phyloP scores from a whole-genome alignment of 169 alveolate species.

The Plasmodium sp. region DNA sequence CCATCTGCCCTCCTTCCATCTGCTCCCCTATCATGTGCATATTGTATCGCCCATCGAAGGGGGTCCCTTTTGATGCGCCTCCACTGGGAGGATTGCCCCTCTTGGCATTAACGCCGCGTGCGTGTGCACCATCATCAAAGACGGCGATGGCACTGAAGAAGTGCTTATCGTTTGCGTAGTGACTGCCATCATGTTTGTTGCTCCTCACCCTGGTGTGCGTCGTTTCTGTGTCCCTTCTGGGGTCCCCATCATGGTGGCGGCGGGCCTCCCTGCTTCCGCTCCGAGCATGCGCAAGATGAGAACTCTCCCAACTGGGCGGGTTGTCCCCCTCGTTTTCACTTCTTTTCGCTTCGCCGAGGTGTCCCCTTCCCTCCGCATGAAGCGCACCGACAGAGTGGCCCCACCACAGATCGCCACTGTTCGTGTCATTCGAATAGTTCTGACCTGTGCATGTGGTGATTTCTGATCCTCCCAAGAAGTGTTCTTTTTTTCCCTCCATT shows the following conservation, averaged over 20 bases:
- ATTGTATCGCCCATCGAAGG: not conserved
- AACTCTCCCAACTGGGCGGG: too few species aligned
- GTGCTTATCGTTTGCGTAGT: not conserved
- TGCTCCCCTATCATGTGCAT: too few species aligned
- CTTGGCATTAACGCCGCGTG: not conserved
- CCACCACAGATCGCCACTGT: not conserved
- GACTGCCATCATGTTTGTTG: not conserved
- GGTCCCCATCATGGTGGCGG: not conserved
- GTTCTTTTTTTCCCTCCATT: not conserved
- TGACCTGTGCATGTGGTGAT: not conserved
- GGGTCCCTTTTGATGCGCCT: not conserved
- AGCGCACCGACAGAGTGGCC: not conserved
- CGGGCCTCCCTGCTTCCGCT: not conserved
- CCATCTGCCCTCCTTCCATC: not conserved
- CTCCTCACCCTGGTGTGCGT: not conserved
- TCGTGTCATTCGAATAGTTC: not conserved
- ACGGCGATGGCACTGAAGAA: not conserved
- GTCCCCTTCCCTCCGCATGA: not conserved
- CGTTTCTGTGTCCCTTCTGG: not conserved
- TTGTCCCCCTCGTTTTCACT: not conserved
- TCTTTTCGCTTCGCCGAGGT: not conserved
- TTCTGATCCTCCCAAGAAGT: not conserved
- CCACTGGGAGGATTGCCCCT: not conserved
- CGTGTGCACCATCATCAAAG: not conserved
- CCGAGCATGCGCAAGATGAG: not conserved